phyloP scores from a whole-genome alignment of 2,329 filamentous ascomycete species.

The Colletotrichum tabaci region DNA sequence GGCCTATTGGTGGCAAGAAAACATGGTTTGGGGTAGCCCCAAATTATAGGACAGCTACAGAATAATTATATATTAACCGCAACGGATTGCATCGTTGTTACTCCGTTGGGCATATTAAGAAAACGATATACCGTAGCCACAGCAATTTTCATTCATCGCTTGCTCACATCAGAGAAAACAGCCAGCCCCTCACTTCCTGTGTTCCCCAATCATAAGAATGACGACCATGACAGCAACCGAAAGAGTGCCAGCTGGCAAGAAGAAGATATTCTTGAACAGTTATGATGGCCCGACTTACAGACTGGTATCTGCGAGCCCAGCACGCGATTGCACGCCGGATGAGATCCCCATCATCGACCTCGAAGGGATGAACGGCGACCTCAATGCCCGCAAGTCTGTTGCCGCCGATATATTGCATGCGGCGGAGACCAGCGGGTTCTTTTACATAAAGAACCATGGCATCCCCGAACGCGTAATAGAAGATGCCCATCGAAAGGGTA shows the following conservation, averaged over 20 bases:
- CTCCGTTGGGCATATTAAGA: background rate
- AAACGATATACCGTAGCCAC: background rate
- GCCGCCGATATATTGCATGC: slow-evolving; percentile 56
- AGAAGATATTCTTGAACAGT: slow-evolving; percentile 25
- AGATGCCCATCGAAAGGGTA: slow-evolving; percentile 40
- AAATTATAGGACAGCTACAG: background rate
- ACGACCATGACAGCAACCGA: slow-evolving; percentile 6
- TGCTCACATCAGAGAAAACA: background rate
- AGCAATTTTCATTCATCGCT: background rate
- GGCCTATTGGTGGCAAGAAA: slow-evolving; percentile 6
- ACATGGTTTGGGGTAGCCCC: background rate
- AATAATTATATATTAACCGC: background rate
- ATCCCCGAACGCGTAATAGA: slow-evolving; percentile 52
- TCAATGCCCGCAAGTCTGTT: slow-evolving; percentile 54
- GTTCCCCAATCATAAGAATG: background rate
- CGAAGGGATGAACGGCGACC: slow-evolving; percentile 51
- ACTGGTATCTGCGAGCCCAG: slow-evolving; percentile 46
- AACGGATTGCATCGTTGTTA: background rate
- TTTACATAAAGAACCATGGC: slow-evolving; percentile 63
- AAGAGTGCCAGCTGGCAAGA: slow-evolving; percentile 22
- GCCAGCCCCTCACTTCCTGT: background rate
- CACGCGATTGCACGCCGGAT: slow-evolving; percentile 55
- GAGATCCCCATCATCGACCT: slow-evolving; percentile 65
- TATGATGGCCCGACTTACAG: slow-evolving; percentile 36
- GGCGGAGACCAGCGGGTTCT: slow-evolving; percentile 61